These are phyloP conservation scores for Colletotrichum echinochloae DNA, from an alignment of 2,329 filamentous ascomycete genomes.

Conservation along the genomic window DNA sequence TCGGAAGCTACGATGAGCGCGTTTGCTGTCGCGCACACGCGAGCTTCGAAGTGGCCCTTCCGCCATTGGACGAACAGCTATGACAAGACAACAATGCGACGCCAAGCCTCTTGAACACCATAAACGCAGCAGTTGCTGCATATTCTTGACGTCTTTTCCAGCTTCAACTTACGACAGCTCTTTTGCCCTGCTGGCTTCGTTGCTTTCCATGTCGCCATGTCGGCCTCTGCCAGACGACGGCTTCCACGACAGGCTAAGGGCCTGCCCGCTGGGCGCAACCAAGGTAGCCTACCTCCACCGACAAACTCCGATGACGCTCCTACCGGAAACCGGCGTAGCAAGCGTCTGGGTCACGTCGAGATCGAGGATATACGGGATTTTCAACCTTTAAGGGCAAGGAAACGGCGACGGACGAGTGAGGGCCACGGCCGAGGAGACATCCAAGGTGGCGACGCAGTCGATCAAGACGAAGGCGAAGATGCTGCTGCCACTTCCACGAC, in stretches of 20 bases:
- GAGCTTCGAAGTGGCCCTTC: not conserved
- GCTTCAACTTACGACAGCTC: too few relatives aligned
- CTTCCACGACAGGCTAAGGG: too few relatives aligned
- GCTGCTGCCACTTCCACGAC: too few relatives aligned
- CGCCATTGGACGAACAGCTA: slow-evolving; percentile 10
- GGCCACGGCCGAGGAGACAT: not conserved
- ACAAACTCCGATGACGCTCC: not conserved
- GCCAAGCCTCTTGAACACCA: not conserved
- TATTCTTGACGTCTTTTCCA: not conserved
- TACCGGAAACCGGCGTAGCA: slow-evolving; percentile 17
- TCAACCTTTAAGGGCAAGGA: not conserved
- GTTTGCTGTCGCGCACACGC: slow-evolving; percentile 2
- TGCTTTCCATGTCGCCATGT: not conserved
- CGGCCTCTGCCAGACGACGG: not conserved
- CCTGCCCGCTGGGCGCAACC: not conserved
- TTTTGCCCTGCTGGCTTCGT: not conserved
- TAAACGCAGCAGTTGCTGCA: not conserved
- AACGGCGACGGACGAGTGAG: not conserved
- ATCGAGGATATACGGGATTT: not conserved
- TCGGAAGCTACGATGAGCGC: not conserved
- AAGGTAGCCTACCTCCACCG: not conserved
- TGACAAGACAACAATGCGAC: not conserved
- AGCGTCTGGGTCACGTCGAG: slow-evolving; percentile 14
- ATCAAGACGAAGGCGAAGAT: not conserved
- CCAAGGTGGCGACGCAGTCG: not conserved